These are phyloP conservation scores for Solanum dulcamara DNA, from an alignment of 257 asterid genomes.

Conservation along the genomic window DNA sequence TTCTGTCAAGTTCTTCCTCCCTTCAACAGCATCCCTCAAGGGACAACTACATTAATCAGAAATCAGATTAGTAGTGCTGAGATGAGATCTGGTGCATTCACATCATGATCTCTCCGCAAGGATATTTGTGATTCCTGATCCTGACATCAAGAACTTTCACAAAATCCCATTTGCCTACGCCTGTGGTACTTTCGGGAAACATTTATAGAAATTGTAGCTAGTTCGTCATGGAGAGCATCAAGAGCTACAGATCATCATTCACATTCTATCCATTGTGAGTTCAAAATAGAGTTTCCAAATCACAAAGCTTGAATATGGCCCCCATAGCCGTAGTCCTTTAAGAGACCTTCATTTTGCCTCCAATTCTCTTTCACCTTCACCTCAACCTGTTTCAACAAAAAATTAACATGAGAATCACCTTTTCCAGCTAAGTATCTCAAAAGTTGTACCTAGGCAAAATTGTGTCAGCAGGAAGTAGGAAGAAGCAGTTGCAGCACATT, in stretches of 20 bases:
- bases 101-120: neutral
- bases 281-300: slow-evolving; percentile 6
- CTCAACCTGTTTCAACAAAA: slow-evolving; percentile 42
- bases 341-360: slow-evolving; percentile 96
- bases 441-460: neutral
- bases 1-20: neutral
- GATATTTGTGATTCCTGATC: neutral
- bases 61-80: neutral
- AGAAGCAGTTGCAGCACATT: neutral
- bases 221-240: neutral
- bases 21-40: neutral
- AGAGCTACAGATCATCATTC: neutral
- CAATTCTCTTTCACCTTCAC: slow-evolving; percentile 92
- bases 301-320: slow-evolving; percentile 70
- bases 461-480: neutral
- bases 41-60: neutral
- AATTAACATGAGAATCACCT: neutral
- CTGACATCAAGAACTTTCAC: neutral
- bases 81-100: neutral
- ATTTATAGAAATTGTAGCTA: neutral
- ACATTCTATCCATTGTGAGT: neutral
- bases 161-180: neutral
- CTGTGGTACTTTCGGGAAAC: neutral
- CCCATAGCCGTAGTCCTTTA: slow-evolving; percentile 78
- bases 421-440: neutral